Percentiles rank a stretch among this genome's conserved stretches.
These are phyloP conservation scores for Antitrichia curtipendula DNA, from an alignment of 225 moss, liverwort and hornwort genomes.

Conservation along the genomic window DNA sequence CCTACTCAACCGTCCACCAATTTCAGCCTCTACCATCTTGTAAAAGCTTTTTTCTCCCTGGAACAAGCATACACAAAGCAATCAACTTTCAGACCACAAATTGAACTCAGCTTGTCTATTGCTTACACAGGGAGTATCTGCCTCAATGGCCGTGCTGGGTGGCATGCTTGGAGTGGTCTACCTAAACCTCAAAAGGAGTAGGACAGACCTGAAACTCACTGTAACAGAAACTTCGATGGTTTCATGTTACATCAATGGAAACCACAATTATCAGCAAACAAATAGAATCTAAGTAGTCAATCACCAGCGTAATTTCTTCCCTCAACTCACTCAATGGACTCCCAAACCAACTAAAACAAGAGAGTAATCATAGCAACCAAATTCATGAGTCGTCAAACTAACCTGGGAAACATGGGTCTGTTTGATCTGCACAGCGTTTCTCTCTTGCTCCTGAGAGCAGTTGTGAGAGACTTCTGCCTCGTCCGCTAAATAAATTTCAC, in stretches of 20 bases:
- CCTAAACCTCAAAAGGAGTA: neutral
- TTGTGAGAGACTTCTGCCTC: constrained; percentile 61
- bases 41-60: constrained; percentile 80
- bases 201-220: neutral
- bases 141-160: neutral
- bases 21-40: constrained; percentile 82
- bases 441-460: constrained; percentile 70
- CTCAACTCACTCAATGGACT: neutral
- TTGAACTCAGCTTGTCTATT: neutral
- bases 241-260: neutral
- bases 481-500: constrained; percentile 59
- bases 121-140: neutral
- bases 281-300: neutral
- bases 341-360: neutral
- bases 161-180: neutral
- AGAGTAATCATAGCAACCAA: neutral
- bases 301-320: neutral
- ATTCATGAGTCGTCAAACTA: neutral
- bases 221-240: neutral
- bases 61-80: neutral
- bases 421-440: constrained; percentile 62
- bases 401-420: constrained; percentile 93
- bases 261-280: neutral
- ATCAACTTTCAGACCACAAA: neutral
- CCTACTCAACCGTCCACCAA: constrained; percentile 79